Conservation (phyloP, 139 green algal species). For the Pleodorina starrii region DNA sequence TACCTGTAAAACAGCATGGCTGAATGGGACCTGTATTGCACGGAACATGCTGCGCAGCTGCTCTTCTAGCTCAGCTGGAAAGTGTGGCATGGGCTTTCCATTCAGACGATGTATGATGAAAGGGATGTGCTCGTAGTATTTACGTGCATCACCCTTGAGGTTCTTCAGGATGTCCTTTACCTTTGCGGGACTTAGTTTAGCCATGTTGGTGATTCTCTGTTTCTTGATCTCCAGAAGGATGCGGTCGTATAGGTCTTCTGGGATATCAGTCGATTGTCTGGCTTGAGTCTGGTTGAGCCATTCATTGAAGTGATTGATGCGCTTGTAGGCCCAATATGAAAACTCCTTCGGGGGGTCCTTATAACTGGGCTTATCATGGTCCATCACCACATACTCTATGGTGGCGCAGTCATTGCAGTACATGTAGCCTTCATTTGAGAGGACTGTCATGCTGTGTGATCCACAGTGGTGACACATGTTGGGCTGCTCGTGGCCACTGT, state of each 20-base stretch:
- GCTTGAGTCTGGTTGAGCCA: slow-evolving; percentile 49
- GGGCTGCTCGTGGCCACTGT: neutral
- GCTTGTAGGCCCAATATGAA: slow-evolving; percentile 48
- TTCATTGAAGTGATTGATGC: slow-evolving; percentile 53
- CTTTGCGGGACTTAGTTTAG: slow-evolving; percentile 12
- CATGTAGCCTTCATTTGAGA: neutral
- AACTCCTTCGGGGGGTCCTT: slow-evolving; percentile 40
- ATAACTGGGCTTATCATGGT: slow-evolving; percentile 19
- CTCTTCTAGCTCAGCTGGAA: slow-evolving; percentile 34
- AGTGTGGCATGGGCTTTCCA: slow-evolving; percentile 14
- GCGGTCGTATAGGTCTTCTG: slow-evolving; percentile 34
- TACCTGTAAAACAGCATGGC: neutral
- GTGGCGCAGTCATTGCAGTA: neutral
- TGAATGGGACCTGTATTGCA: slow-evolving; percentile 45
- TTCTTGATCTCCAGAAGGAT: slow-evolving; percentile 57
- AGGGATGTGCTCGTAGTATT: slow-evolving; percentile 53
- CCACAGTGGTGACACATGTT: neutral
- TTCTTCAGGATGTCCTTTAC: slow-evolving; percentile 54
- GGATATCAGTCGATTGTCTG: slow-evolving; percentile 50
- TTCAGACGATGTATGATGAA: slow-evolving; percentile 36
- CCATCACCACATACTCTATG: neutral
- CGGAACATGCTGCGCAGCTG: slow-evolving; percentile 48
- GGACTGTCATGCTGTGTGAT: neutral
- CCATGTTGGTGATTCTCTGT: slow-evolving; percentile 50
- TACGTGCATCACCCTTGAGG: slow-evolving; percentile 33